phyloP scores from a whole-genome alignment of 345 rosid genomes.

The Murraya koenigii region DNA sequence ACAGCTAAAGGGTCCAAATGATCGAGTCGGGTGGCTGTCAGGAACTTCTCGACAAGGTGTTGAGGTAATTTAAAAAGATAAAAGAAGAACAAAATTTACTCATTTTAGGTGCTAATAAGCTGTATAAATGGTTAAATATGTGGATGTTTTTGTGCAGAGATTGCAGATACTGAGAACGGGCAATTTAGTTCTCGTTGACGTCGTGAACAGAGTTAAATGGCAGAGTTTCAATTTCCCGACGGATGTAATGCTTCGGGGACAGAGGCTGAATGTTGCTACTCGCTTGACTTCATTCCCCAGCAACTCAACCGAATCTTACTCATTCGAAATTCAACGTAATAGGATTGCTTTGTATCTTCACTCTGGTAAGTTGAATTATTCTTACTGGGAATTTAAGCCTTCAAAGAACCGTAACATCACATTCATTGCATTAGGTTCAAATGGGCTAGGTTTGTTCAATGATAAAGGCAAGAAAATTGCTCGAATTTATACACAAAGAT shows the following conservation, averaged over 20 bases:
- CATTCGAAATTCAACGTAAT: slow-evolving; percentile 62
- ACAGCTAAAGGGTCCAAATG: slow-evolving; percentile 51
- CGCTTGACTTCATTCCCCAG: slow-evolving; percentile 74
- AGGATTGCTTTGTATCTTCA: slow-evolving; percentile 62
- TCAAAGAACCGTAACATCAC: slow-evolving; percentile 54
- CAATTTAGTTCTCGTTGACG: slow-evolving; percentile 67
- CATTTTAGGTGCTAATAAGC: not conserved
- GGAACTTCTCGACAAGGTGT: slow-evolving; percentile 87
- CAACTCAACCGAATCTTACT: slow-evolving; percentile 54
- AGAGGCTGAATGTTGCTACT: slow-evolving; percentile 76
- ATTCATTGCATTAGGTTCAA: slow-evolving; percentile 45
- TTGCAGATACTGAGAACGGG: slow-evolving; percentile 64
- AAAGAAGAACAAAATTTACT: not conserved
- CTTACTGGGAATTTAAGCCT: slow-evolving; percentile 89
- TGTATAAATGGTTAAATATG: not conserved
- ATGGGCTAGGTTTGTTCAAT: slow-evolving; percentile 59
- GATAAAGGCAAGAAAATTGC: slow-evolving; percentile 57
- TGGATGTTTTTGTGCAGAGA: slow-evolving; percentile 50
- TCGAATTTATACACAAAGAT: slow-evolving; percentile 33
- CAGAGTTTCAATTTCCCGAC: slow-evolving; percentile 97
- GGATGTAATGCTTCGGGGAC: slow-evolving; percentile 77
- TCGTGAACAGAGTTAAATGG: slow-evolving; percentile 61
- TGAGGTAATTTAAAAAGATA: slow-evolving; percentile 46
- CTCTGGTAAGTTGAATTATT: slow-evolving; percentile 61
- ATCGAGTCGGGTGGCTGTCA: slow-evolving; percentile 69